Evolutionary conservation across 2,329 filamentous ascomycete species (phyloP).

Genomic region (Trichoderma simmonsii): DNA sequence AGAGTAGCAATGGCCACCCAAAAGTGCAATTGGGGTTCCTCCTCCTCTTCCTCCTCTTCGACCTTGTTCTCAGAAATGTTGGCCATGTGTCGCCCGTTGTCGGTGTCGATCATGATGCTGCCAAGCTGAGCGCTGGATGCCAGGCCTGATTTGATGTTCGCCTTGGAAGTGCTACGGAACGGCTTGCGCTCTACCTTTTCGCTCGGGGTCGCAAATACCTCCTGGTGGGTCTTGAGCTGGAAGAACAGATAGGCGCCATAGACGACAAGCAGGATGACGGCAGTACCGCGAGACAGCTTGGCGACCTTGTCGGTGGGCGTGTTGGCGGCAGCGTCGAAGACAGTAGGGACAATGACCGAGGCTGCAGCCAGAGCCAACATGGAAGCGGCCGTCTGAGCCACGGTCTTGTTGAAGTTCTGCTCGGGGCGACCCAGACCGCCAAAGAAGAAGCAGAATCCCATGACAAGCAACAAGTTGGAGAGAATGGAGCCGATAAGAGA

Average conservation of each 20-base stretch:
- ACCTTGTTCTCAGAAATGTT: background rate
- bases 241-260: conserved; percentile 85
- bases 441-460: conserved; percentile 92
- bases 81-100: conserved; percentile 26
- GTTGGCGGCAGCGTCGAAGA: conserved; percentile 61
- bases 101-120: conserved; percentile 31
- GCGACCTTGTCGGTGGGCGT: conserved; percentile 51
- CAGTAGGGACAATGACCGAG: conserved; percentile 83
- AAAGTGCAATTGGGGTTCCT: conserved; percentile 72
- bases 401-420: conserved; percentile 88
- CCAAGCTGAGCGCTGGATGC: conserved; percentile 38
- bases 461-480: conserved; percentile 82
- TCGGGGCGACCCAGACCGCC: conserved; percentile 75
- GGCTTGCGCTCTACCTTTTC: conserved; percentile 68
- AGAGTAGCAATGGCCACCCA: conserved; percentile 70
- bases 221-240: conserved; percentile 81
- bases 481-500: conserved; percentile 89
- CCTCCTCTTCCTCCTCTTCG: conserved; percentile 54
- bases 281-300: conserved; percentile 66
- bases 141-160: conserved; percentile 40
- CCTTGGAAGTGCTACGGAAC: conserved; percentile 29
- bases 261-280: conserved; percentile 77
- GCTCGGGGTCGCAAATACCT: conserved; percentile 75
- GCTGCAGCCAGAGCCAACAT: conserved; percentile 75
- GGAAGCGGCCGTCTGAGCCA: conserved; percentile 84